Evolutionary conservation across 371 early-diverging fungal species (phyloP).

Genomic region (Mortierella sp.): DNA sequence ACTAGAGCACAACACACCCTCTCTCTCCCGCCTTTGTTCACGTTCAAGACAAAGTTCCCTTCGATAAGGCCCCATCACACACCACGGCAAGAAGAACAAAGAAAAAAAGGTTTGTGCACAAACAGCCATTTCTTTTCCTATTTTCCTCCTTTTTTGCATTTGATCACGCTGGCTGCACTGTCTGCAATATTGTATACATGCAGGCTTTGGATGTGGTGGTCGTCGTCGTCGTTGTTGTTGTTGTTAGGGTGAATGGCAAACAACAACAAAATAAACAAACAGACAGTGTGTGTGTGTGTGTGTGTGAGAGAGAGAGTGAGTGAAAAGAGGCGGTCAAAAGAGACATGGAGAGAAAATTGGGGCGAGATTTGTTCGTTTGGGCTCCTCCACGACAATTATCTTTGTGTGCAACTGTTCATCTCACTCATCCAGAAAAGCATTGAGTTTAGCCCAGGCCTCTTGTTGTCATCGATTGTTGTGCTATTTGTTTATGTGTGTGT

Average conservation of each 20-base stretch:
- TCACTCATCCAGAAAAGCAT: not conserved
- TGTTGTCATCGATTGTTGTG: not conserved
- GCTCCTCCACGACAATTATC: conserved; percentile 1
- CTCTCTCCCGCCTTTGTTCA: not conserved
- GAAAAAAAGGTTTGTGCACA: conserved; percentile 12
- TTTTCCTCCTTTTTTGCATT: not conserved
- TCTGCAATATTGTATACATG: conserved; percentile 6
- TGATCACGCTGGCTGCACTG: conserved; percentile 15
- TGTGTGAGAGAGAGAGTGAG: not conserved
- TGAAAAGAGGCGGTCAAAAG: not conserved
- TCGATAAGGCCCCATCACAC: not conserved
- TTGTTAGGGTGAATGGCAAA: not conserved
- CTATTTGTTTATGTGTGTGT: not conserved
- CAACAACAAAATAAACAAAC: not conserved
- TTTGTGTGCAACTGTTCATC: not conserved
- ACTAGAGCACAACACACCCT: not conserved
- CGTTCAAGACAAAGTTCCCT: not conserved
- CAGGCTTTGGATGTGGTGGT: not conserved
- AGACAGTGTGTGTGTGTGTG: no score
- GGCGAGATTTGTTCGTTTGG: conserved; percentile 3
- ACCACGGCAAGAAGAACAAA: not conserved
- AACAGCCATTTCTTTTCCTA: not conserved
- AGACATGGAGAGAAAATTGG: not conserved
- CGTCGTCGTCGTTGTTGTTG: no score
- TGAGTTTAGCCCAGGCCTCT: conserved; percentile 8